Base-by-base conservation (phyloP, 495 filamentous ascomycete genomes). In the Sporormia fimetaria region DNA sequence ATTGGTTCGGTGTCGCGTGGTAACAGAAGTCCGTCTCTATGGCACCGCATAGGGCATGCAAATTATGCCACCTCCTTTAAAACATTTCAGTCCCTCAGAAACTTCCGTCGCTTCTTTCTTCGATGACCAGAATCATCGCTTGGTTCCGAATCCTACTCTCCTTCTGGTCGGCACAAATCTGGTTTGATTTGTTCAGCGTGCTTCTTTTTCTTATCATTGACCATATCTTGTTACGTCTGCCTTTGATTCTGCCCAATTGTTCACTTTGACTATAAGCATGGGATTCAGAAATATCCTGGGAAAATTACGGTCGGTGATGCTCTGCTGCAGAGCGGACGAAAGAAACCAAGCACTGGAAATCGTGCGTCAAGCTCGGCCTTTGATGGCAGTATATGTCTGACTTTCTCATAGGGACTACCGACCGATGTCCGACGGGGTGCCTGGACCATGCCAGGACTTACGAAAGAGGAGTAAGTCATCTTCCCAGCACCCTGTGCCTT, bases 401-500 rank as follows among this genome's bases (percentile, higher is more conserved):
- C 21, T 22, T 12, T 22, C 6, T 1, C 3, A 21, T 21, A 57
- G 57, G 51, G 54, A 33, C 49, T 49, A 46, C 58, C 58, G 4
- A 61, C 53, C 10, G 41, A 61, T 46, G 57, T 61, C 27, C 54
- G 60, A 4, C 40, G 46, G 24, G 40, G 61, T 9, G 30, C 4
- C 18, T 7, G 23, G 3, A 27, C 29, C 11, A 39, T 61, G 21
- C 47, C 45, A 6, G 54, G 47, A 15, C 44, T 63, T 0, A 42
- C 48, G 7, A 33, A 52, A n/a, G 51, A 58, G 28, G 40, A 59
- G 60, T 63, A 52, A 41, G 56, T 46, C 23, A 4, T 24, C 27
- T 15, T 30, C 37, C 36, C 37, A 26, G 22, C 27, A 10, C 36
- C 11, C 24, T 32, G 5, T 2, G n/a, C n/a, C n/a, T n/a, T n/a